Evolutionary conservation across 768 basidiomycete species (phyloP).

Genomic region (Collybia mongolica): DNA sequence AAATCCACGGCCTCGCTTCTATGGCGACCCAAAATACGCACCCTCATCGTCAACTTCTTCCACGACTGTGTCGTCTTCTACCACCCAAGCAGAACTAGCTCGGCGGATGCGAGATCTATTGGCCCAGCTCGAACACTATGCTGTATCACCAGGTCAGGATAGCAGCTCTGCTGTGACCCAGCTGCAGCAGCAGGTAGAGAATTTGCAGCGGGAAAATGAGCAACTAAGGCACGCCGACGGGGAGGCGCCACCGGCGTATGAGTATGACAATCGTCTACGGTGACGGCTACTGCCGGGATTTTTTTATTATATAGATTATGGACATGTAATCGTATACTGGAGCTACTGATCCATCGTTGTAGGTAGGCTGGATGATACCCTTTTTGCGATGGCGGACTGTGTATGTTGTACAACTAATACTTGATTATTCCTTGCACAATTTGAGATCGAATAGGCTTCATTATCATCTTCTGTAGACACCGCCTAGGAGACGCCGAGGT

Average conservation of each 20-base stretch:
- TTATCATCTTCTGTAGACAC: too few species aligned
- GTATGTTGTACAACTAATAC: too few species aligned
- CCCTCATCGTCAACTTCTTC: too few species aligned
- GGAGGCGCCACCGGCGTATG: conserved; percentile 9
- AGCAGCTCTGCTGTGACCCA: neutral
- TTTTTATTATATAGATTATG: too few species aligned
- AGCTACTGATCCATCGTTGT: too few species aligned
- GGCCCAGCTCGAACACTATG: conserved; percentile 6
- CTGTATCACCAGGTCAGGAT: neutral
- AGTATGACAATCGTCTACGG: neutral
- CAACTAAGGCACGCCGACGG: conserved; percentile 2
- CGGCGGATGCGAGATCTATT: conserved; percentile 9
- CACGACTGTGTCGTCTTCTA: neutral
- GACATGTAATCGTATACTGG: too few species aligned
- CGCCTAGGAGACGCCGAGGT: too few species aligned
- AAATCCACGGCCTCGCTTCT: neutral
- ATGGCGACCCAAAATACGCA: neutral
- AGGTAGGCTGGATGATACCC: too few species aligned
- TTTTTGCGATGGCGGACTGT: too few species aligned
- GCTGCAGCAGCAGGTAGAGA: conserved; percentile 8
- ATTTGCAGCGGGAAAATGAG: conserved; percentile 9
- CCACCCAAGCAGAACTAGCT: neutral
- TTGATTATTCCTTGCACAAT: too few species aligned
- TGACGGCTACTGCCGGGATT: too few species aligned
- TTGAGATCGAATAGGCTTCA: too few species aligned